Evolutionary conservation across 129 eudicot genomes (phyloP).

Genomic region (Heracleum sosnowskyi): DNA sequence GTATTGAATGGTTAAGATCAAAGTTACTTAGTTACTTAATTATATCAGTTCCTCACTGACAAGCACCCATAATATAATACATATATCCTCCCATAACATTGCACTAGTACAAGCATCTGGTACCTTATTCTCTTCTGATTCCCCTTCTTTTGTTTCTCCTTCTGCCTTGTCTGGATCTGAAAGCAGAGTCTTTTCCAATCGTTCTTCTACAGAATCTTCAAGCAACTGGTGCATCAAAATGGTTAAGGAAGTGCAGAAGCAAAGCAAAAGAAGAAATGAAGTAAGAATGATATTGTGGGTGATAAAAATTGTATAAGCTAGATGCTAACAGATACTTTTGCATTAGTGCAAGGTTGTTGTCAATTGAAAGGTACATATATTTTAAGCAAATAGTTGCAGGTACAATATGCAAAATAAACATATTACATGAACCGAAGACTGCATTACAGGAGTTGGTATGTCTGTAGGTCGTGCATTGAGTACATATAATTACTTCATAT

Average conservation of each 20-base stretch:
- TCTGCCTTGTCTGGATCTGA: slow-evolving; percentile 74
- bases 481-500: not conserved
- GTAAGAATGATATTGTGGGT: not conserved
- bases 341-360: not conserved
- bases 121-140: slow-evolving; percentile 80
- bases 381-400: not conserved
- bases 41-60: too few relatives aligned
- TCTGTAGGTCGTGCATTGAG: not conserved
- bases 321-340: not conserved
- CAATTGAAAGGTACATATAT: not conserved
- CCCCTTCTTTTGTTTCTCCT: slow-evolving; percentile 81
- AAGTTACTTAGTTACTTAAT: too few relatives aligned
- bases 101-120: not conserved
- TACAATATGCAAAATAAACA: not conserved
- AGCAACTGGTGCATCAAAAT: slow-evolving; percentile 48
- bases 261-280: not conserved
- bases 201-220: slow-evolving; percentile 89
- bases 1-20: too few relatives aligned
- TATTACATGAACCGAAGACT: not conserved
- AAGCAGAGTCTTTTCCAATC: slow-evolving; percentile 69
- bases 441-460: not conserved
- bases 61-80: too few relatives aligned
- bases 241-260: slow-evolving; percentile 7
- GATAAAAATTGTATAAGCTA: not conserved
- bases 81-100: not conserved